Evolutionary conservation across 148 eudicot species (phyloP), one percentile per base, ranked within the genome.

Genomic region (Simmondsia chinensis): DNA sequence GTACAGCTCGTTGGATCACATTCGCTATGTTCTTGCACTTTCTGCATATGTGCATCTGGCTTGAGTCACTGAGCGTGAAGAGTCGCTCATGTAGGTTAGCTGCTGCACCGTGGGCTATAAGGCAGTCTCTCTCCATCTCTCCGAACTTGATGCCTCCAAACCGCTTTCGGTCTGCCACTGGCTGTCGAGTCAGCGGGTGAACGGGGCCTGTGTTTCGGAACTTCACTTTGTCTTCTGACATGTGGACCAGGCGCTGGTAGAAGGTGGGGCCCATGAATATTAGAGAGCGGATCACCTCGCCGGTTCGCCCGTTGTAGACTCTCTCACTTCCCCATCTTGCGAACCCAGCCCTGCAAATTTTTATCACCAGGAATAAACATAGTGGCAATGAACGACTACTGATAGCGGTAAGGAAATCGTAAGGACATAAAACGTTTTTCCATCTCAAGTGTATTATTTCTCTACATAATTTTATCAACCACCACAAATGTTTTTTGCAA

Each of bases 71-170:
- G 25, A 85, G 85, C 0, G 95, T 85, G 68, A 89, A 89, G 26
- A 89, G 95, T 1, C 97, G 75, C 57, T 89, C 97, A n/a, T 89
- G 97, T 8, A 89, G 80, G 56, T 89, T 89, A 4, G 82, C 73
- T 7, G 95, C 66, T 5, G 97, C 97, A 30, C 97, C 97, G 11
- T 89, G 97, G 40, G 95, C 97, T 1, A 89, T 89, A 4, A 89
- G 82, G 43, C 97, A 81, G 54, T 89, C 97, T 0, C 97, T 66
- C 36, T 89, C 97, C 97, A 89, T 89, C 47, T 89, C 95, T 2
- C 95, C 97, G 20, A 89, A 89, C 33, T 89, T 89, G 40, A 89
- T 73, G n/a, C 97, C 97, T 7, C 97, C 97, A 25, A 89, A 89
- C 0, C 97, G 71, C 52, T 89, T 89, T 43, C 97, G 43, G 64